Conservation (phyloP, 1,139 yeast genomes). For the Geotrichum citri-aurantii region DNA sequence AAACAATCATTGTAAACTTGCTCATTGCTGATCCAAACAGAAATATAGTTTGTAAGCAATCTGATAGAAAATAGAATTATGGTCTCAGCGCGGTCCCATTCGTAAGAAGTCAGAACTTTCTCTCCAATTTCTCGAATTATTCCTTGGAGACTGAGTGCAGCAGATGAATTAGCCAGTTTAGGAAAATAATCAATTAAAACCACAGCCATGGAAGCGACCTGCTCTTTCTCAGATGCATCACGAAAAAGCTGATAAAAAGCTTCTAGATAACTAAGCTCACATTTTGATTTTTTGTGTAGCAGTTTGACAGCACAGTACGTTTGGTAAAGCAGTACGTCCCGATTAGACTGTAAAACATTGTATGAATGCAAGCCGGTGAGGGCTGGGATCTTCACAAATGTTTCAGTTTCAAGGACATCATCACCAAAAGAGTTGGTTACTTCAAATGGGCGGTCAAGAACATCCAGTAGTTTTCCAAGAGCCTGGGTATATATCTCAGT, state of each 20-base stretch:
- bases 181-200: neutral
- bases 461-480: neutral
- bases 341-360: neutral
- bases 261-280: constrained; percentile 1
- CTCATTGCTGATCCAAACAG: constrained; percentile 7
- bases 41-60: constrained; percentile 2
- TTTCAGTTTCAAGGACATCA: constrained; percentile 2
- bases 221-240: neutral
- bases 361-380: neutral
- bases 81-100: constrained; percentile 16
- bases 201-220: constrained; percentile 6
- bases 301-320: neutral
- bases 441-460: constrained; percentile 1
- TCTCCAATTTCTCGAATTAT: constrained; percentile 8
- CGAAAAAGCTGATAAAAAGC: constrained; percentile 3
- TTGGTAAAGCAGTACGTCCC: constrained; percentile 1
- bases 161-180: neutral
- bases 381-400: neutral
- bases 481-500: constrained; percentile 11
- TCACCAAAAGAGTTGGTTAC: constrained; percentile 7
- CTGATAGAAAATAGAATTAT: constrained; percentile 7
- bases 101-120: constrained; percentile 4
- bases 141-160: constrained; percentile 1
- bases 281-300: neutral
- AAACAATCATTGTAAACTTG: constrained; percentile 1